Evolutionary conservation across 495 filamentous ascomycete species (phyloP), one percentile per base, ranked within the genome.

Genomic region (Neurospora sp.): DNA sequence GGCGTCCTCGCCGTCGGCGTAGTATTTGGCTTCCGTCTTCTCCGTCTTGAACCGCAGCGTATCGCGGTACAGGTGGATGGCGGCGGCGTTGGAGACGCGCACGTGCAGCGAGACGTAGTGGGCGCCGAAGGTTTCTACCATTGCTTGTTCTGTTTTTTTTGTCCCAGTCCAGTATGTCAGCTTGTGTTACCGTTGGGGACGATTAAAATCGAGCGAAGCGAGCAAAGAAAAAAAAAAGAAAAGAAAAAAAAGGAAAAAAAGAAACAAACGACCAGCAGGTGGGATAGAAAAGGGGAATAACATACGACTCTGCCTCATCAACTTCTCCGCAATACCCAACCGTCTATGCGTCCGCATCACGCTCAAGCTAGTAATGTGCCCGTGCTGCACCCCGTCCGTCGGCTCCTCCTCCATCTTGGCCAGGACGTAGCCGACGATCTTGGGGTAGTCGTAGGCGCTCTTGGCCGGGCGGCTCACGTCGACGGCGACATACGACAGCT

Each of bases 331-430:
- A 75, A 99, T 91, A 0, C 96, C 96, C 74, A 99, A 81, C 65
- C 94, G 80, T 48, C 96, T 84, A 85, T 99, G 96, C 72, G 96
- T 98, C 76, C 96, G 86, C 96, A 98, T 99, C 35, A 99, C 96
- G 82, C 91, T 94, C 74, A 99, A 82, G 81, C 89, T 92, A 3
- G 96, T 99, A 82, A 99, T 99, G 83, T 99, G 96, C 27, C 96
- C 96, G 86, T 98, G 96, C 80, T 91, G 92, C 71, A 96, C 84
- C 40, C 94, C 94, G 82, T 98, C 94, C 73, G 90, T 79, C 1
- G 96, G 96, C 83, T 98, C 96, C 84, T 99, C 96, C 82, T 99
- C 96, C 96, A 99, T 98, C 87, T 99, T 99, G 45, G 96, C 95
- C 37, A 99, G 89, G 18, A 99, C 96, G 82, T 99, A 99, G 74